Evolutionary conservation across 305 asterid genomes (phyloP).

Genomic region (Fraxinus angustifolia): DNA sequence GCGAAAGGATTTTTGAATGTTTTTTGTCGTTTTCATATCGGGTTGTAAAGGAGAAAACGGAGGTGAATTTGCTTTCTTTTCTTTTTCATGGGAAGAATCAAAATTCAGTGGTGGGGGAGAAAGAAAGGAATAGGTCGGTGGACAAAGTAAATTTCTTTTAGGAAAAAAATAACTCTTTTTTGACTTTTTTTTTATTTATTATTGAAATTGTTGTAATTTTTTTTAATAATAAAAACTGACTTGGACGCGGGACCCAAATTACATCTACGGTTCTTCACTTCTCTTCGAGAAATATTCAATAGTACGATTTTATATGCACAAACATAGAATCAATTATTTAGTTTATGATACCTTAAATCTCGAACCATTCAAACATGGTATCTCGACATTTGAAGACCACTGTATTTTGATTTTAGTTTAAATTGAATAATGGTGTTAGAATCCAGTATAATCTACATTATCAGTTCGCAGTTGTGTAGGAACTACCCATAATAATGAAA

Average conservation of each 20-base stretch:
- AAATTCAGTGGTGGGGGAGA: slow-evolving; percentile 9
- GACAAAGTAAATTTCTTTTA: background rate
- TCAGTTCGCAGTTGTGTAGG: no score
- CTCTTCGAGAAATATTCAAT: background rate
- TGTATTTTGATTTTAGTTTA: no score
- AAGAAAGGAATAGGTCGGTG: background rate
- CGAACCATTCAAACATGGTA: no score
- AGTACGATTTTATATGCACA: no score
- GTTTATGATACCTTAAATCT: no score
- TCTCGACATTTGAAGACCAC: no score
- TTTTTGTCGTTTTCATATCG: background rate
- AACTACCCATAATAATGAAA: no score
- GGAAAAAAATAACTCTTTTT: background rate
- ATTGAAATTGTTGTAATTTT: background rate
- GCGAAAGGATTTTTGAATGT: background rate
- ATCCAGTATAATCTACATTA: no score
- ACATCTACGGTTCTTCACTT: background rate
- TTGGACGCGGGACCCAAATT: background rate
- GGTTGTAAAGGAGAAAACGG: background rate
- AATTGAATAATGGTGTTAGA: no score
- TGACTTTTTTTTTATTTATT: background rate
- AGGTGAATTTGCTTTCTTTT: background rate
- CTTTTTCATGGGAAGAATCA: background rate
- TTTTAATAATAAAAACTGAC: background rate
- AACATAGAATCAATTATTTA: no score